Evolutionary conservation across 2,329 filamentous ascomycete species (phyloP).

Genomic region (Colletotrichum paranaense): DNA sequence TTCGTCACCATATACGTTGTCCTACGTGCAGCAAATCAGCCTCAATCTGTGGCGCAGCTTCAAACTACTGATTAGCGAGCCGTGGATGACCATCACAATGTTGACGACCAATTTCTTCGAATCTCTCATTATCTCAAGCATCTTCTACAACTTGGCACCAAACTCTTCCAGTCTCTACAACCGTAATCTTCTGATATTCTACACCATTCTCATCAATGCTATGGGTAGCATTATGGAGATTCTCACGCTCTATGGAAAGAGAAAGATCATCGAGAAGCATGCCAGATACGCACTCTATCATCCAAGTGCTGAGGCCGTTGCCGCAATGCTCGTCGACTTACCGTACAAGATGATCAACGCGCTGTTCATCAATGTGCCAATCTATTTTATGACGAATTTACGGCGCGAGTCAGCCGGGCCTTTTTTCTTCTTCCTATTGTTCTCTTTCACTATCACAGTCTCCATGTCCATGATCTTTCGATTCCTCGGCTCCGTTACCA

Average conservation of each 20-base stretch:
- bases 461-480: constrained; percentile 63
- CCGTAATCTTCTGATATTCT: constrained; percentile 61
- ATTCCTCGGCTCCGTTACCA: constrained; percentile 59
- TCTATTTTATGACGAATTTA: constrained; percentile 76
- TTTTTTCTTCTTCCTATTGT: constrained; percentile 65
- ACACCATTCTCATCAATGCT: constrained; percentile 65
- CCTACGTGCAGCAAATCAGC: constrained; percentile 56
- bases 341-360: constrained; percentile 55
- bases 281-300: constrained; percentile 46
- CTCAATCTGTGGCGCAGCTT: constrained; percentile 55
- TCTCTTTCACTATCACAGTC: constrained; percentile 59
- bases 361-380: constrained; percentile 68
- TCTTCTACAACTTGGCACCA: constrained; percentile 59
- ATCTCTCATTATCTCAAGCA: constrained; percentile 62
- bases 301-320: constrained; percentile 37
- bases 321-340: constrained; percentile 17
- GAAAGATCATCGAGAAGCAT: constrained; percentile 44
- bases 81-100: constrained; percentile 50
- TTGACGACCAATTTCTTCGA: constrained; percentile 58
- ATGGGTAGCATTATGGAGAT: constrained; percentile 50
- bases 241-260: constrained; percentile 38
- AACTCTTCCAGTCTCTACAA: constrained; percentile 57
- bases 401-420: constrained; percentile 60
- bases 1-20: constrained; percentile 61
- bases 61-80: constrained; percentile 53